Conservation (phyloP, 1,284 basidiomycete species). For the Irpex lacteus region DNA sequence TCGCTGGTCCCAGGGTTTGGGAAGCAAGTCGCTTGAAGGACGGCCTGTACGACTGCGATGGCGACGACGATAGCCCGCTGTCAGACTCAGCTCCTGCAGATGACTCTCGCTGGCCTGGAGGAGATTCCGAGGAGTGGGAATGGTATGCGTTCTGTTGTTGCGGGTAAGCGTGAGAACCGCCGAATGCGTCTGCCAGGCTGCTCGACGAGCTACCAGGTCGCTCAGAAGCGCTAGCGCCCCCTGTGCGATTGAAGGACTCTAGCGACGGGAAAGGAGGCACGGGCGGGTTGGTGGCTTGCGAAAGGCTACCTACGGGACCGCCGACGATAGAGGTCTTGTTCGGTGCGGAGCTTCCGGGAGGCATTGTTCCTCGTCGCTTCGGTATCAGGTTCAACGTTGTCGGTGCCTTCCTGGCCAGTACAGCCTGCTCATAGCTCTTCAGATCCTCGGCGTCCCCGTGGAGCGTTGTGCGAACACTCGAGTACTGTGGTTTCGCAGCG, state of each 20-base stretch:
- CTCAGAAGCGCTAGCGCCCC: slow-evolving; percentile 15
- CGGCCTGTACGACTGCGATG: slow-evolving; percentile 41
- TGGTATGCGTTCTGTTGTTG: slow-evolving; percentile 10
- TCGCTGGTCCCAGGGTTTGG: slow-evolving; percentile 61
- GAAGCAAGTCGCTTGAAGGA: slow-evolving; percentile 71
- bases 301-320: slow-evolving; percentile 4
- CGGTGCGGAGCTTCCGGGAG: slow-evolving; percentile 6
- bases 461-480: slow-evolving; percentile 33
- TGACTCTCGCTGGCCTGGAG: slow-evolving; percentile 18
- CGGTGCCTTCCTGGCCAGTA: slow-evolving; percentile 64
- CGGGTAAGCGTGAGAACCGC: slow-evolving; percentile 8
- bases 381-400: slow-evolving; percentile 46
- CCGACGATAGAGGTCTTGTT: neutral
- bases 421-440: slow-evolving; percentile 70
- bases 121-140: slow-evolving; percentile 30
- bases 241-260: slow-evolving; percentile 20
- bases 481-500: slow-evolving; percentile 16
- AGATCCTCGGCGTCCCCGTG: slow-evolving; percentile 54
- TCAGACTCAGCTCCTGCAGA: slow-evolving; percentile 22
- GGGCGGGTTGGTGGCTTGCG: slow-evolving; percentile 10
- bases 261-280: slow-evolving; percentile 11
- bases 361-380: slow-evolving; percentile 30
- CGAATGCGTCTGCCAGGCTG: slow-evolving; percentile 37
- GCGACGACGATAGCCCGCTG: slow-evolving; percentile 22
- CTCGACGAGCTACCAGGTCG: slow-evolving; percentile 34